Base-by-base conservation (phyloP, 257 asterid genomes). In the Leonotis leonurus region DNA sequence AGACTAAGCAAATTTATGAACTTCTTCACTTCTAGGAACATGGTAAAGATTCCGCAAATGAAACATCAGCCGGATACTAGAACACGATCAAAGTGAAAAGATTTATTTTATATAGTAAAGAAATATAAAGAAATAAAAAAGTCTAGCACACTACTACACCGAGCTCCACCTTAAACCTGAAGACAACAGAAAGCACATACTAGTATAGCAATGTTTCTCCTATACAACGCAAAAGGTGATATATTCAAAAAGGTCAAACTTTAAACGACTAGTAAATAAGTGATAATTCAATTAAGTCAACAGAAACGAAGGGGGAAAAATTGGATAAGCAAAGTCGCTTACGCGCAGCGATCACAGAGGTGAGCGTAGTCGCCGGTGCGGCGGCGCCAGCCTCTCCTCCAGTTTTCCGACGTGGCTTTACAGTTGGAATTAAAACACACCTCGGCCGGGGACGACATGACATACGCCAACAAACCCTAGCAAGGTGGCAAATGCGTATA, bases 311-410 rank as follows among this genome's bases (percentile, higher is more conserved):
- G 26, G 44, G 20, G 35, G 2, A 6, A 49, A 26, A 20, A 46
- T 24, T 1, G 53, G n/a, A 56, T 1, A 12, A 46, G 54, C 9
- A 36, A 62, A 24, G 26, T 33, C 57, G 51, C 90, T 80, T 85
- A 92, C 99, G 88, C 86, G 97, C 99, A 92, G 73, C 85, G 88
- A 81, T 92, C 94, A 70, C 99, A 92, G 43, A 92, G 96, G 76
- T 83, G 81, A 10, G 96, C 97, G 71, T 75, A 89, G 62, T 92
- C 96, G 60, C 99, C 99, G 48, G 96, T 81, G 46, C 96, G 96
- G 70, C 97, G 90, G 21, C 99, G 94, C 99, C 99, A 89, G 30
- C 99, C 99, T 56, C 77, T 77, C 61, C 77, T 77, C 63, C 84
- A 73, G 66, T 36, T 78, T 41, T 80, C 87, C 62, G 90, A 30